These are phyloP conservation scores for Myriosclerotinia duriaeana DNA, from an alignment of 2,329 filamentous ascomycete genomes.

Conservation along the genomic window DNA sequence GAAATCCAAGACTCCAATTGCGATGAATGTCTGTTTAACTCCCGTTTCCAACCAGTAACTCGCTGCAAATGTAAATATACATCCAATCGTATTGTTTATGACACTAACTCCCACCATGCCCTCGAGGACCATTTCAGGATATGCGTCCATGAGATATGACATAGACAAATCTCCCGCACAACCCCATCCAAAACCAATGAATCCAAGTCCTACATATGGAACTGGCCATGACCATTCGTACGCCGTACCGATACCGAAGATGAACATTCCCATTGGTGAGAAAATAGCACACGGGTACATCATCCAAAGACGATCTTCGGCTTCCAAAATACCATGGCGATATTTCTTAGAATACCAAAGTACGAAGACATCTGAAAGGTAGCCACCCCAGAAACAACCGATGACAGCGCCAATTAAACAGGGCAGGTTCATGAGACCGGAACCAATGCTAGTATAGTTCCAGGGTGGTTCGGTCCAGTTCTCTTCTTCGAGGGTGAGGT, in stretches of 20 bases:
- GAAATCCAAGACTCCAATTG: constrained; percentile 52
- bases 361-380: constrained; percentile 56
- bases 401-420: constrained; percentile 55
- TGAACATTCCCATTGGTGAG: constrained; percentile 44
- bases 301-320: constrained; percentile 44
- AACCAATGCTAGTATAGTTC: constrained; percentile 54
- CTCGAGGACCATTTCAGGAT: constrained; percentile 57
- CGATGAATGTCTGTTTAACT: constrained; percentile 51
- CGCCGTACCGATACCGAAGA: constrained; percentile 44
- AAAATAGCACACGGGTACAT: constrained; percentile 40
- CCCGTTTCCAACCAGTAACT: constrained; percentile 51
- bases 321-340: constrained; percentile 42
- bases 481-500: constrained; percentile 57
- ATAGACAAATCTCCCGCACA: constrained; percentile 57
- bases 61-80: constrained; percentile 54
- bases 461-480: constrained; percentile 54
- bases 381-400: constrained; percentile 58
- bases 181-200: constrained; percentile 60
- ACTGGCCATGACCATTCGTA: constrained; percentile 53
- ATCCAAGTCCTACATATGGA: constrained; percentile 55
- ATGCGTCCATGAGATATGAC: constrained; percentile 56
- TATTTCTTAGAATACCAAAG: constrained; percentile 44
- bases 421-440: constrained; percentile 59
- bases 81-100: constrained; percentile 56
- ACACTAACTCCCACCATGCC: constrained; percentile 59